Base-by-base conservation (phyloP, 1,284 basidiomycete species). In the Microbotryomycetes sp. region DNA sequence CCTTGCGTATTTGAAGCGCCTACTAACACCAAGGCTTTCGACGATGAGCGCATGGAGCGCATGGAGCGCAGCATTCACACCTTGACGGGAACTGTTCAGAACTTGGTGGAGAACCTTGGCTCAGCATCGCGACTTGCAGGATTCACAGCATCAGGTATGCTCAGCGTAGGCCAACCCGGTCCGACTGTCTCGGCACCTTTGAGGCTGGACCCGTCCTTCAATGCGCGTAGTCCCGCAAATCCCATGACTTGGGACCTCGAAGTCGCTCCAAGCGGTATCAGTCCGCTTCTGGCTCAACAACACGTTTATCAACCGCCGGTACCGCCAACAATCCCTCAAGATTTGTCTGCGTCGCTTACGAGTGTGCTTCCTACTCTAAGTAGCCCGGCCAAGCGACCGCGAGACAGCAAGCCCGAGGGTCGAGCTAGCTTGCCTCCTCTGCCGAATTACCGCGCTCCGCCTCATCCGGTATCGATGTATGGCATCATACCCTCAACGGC, bases 391-490 rank as follows among this genome's bases (percentile, higher is more conserved):
- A 41, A 46, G 21, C 30, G 9, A 15, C 18, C 21, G 30, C 29
- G 26, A 51, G 30, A 21, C 28, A 24, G n/a, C 21, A 45, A 53
- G 11, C 24, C 18, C 21, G 11, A 45, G 24, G 7, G 6, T 24
- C 18, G 35, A 5, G n/a, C 27, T 28, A 48, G 54, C 3, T 35
- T 45, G n/a, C 59, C 59, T 24, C 59, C 54, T 6, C 45, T 60
- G 26, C 59, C 59, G 3, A 56, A 56, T 27, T 60, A 60, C 49
- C 46, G 49, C 1, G 59, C 59, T 28, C 59, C 59, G 11, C 53
- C 59, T n/a, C 59, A 60, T 23, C 59, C 59, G 13, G 47, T 60
- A 16, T 60, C 59, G 26, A 41, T 45, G 31, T 52, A 61, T 46
- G 59, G 59, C 15, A 16, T 61, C 29, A 21, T 61, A 5, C 45